Evolutionary conservation across 768 basidiomycete genomes (phyloP), one percentile per base, ranked within the genome.

Genomic region (Boletus barrowsii): DNA sequence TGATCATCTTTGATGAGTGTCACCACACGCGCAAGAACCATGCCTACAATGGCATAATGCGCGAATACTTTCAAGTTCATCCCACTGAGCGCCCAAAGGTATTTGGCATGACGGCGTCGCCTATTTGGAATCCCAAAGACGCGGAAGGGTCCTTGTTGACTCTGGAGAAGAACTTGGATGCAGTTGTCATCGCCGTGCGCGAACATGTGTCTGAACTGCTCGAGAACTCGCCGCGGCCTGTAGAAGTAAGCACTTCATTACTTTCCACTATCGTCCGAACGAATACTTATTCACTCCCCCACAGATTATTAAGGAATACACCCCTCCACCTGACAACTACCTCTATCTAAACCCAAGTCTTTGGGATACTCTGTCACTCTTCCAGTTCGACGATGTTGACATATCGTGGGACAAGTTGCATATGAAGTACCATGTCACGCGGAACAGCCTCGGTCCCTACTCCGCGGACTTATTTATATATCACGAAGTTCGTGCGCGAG

Each of bases 41-140:
- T 50, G 78, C 83, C 1, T 82, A 82, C 53, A 81, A 81, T 48
- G 76, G 76, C 18, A 79, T 85, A 52, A 81, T 85, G 80, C 73
- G 74, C 18, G 76, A 83, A 44, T 82, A 84, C 64, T 83, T 78
- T 56, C 75, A 75, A 49, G 74, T 67, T 42, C 76, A 72, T 39
- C 62, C 40, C 26, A 47, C 62, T 2, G 62, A 73, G 18, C 76
- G 87, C n/a, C 89, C 90, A 10, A 92, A 89, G 66, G 77, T 96
- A n/a, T 90, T 95, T 56, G 93, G 93, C 4, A 88, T 96, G 86
- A 95, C 93, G 0, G 93, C 93, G 0, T 93, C 90, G 17, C 93
- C 93, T 0, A 83, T 93, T 24, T 92, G 88, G 87, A 88, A 90
- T 57, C 78, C 83, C 13, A 86, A 81, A 57, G 80, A 90, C 49